Percentiles rank a stretch among this genome's conserved stretches.
These are phyloP conservation scores for Komagataella phaffii DNA, from an alignment of 805 yeast genomes.

Conservation along the genomic window DNA sequence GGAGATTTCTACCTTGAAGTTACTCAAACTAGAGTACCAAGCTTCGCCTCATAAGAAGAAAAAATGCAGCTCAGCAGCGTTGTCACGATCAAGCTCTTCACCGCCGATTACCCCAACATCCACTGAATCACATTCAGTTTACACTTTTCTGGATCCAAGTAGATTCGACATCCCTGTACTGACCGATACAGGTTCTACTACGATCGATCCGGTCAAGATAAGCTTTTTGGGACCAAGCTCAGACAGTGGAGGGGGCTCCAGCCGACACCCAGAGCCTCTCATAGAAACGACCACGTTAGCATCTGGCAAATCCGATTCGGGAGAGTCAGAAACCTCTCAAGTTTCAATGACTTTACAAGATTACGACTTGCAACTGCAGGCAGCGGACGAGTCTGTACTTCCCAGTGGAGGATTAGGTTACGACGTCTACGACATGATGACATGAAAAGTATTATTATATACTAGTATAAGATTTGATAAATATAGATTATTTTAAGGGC, in stretches of 20 bases:
- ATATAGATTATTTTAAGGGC: neutral
- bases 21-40: conserved; percentile 10
- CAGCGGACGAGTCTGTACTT: neutral
- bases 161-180: neutral
- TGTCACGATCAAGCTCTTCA: conserved; percentile 7
- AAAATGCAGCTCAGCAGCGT: conserved; percentile 1
- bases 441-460: neutral
- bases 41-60: neutral
- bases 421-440: neutral
- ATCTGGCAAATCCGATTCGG: neutral
- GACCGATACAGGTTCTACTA: conserved; percentile 1
- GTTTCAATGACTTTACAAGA: neutral
- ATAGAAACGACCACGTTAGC: neutral
- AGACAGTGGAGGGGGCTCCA: neutral
- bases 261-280: neutral
- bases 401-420: neutral
- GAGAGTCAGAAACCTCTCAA: neutral
- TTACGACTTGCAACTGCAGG: neutral
- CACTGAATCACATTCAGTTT: neutral
- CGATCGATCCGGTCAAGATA: conserved; percentile 17
- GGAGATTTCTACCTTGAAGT: conserved; percentile 21
- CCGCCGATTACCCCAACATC: conserved; percentile 7
- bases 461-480: neutral
- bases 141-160: neutral
- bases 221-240: conserved; percentile 7